Base-by-base conservation (phyloP, 192 early-diverging fungal genomes). In the Rhizoclosmatium globosum region DNA sequence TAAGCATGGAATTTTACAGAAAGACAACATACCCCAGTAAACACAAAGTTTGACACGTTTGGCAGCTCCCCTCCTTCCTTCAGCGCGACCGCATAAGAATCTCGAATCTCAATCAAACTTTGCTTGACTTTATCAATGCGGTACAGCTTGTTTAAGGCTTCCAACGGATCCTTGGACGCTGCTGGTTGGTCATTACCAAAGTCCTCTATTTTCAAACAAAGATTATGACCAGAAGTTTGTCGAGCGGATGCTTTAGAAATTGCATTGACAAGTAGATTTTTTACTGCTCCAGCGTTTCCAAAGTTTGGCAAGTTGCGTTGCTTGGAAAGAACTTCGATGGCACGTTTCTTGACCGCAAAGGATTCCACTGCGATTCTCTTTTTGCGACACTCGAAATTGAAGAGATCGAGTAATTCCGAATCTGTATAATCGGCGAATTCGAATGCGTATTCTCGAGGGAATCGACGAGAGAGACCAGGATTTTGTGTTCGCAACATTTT, bases 231-330 rank as follows among this genome's bases (percentile, higher is more conserved):
- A 15, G n/a, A 50, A 4, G 43, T 39, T 65, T 82, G 64, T 21
- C 82, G 61, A 3, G 53, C 59, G 17, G 69, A 61, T 9, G 78
- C 83, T 79, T 81, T 85, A 4, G 77, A 68, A 13, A 84, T 83
- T 17, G 82, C 82, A 58, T 61, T 83, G 2, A 46, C 23, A 13
- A 83, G 7, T 13, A 83, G 66, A 9, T 48, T 45, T 50, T 83
- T 83, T 17, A 83, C 82, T 6, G 82, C 73, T 17, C 83, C 83
- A 7, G 82, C 83, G 56, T 84, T 84, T 81, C 82, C 83, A 75
- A 84, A 84, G 83, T 84, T 84, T 45, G 83, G 68, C 82, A 84
- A 3, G 39, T 67, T 11, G 21, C 72, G 53, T 60, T 84, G 83
- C 78, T 75, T 83, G 19, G 53, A 45, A 44, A 84, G 65, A 11